These are phyloP conservation scores for Somion occarium DNA, from an alignment of 1,284 basidiomycete species.

Conservation along the genomic window DNA sequence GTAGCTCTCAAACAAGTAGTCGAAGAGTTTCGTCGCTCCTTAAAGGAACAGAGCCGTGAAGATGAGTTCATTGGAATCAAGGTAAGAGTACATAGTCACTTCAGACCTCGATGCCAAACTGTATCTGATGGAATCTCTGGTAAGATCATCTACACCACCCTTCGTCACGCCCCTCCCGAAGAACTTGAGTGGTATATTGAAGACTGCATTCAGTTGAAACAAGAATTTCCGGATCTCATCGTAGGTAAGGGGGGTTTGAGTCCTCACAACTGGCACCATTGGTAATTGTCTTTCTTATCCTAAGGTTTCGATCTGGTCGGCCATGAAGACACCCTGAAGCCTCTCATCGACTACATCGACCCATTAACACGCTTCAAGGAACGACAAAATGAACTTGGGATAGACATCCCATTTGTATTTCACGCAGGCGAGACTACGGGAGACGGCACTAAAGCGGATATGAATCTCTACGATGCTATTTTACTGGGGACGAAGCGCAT, in stretches of 20 bases:
- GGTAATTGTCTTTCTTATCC: constrained; percentile 3
- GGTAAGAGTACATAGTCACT: constrained; percentile 29
- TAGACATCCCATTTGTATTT: constrained; percentile 75
- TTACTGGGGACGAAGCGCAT: constrained; percentile 74
- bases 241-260: constrained; percentile 38
- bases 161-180: constrained; percentile 52
- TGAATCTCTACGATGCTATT: constrained; percentile 77
- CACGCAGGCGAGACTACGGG: constrained; percentile 78
- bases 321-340: constrained; percentile 59
- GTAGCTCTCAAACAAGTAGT: constrained; percentile 52
- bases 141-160: constrained; percentile 69
- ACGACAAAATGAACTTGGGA: constrained; percentile 48
- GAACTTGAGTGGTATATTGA: constrained; percentile 64
- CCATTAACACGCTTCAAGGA: constrained; percentile 57
- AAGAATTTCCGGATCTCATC: constrained; percentile 70
- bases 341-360: constrained; percentile 62
- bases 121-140: constrained; percentile 36
- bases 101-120: background rate
- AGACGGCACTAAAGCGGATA: constrained; percentile 65
- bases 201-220: constrained; percentile 70
- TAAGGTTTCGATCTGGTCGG: constrained; percentile 80
- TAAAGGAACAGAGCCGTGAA: constrained; percentile 40
- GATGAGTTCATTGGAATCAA: constrained; percentile 63
- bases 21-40: constrained; percentile 34
- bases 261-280: background rate